Conservation (phyloP, 1,284 basidiomycete genomes). For the Apiotrichum sp. region DNA sequence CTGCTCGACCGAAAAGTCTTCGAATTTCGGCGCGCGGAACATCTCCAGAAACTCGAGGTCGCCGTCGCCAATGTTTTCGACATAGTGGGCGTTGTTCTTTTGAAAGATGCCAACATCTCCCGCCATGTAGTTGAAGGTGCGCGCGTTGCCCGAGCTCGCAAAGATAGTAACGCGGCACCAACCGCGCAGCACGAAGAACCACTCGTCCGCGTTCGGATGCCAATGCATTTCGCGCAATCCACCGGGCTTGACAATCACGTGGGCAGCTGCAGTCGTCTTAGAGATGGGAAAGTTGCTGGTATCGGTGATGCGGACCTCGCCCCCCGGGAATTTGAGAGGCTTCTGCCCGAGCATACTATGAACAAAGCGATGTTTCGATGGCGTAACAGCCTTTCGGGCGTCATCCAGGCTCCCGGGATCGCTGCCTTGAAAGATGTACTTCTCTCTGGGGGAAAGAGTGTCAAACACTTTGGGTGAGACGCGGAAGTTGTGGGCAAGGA, state of each 20-base stretch:
- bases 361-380: conserved; percentile 14
- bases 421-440: conserved; percentile 61
- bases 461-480: conserved; percentile 54
- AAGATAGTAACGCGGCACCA: conserved; percentile 59
- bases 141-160: conserved; percentile 56
- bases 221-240: conserved; percentile 60
- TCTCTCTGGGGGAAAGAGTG: conserved; percentile 42
- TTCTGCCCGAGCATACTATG: conserved; percentile 43
- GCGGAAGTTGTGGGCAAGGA: conserved; percentile 66
- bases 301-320: conserved; percentile 60
- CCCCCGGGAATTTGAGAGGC: conserved; percentile 51
- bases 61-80: conserved; percentile 64
- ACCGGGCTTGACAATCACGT: conserved; percentile 62
- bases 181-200: conserved; percentile 50
- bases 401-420: conserved; percentile 10
- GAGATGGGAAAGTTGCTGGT: conserved; percentile 56
- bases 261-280: conserved; percentile 58
- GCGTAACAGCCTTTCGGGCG: conserved; percentile 10
- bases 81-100: conserved; percentile 55
- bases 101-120: conserved; percentile 59
- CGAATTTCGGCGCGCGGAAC: conserved; percentile 54
- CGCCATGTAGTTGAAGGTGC: conserved; percentile 62
- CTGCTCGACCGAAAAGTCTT: conserved; percentile 59
- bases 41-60: conserved; percentile 61
- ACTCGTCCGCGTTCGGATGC: conserved; percentile 58